phyloP scores from a whole-genome alignment of 495 filamentous ascomycete genomes.

The Platismatia glauca region DNA sequence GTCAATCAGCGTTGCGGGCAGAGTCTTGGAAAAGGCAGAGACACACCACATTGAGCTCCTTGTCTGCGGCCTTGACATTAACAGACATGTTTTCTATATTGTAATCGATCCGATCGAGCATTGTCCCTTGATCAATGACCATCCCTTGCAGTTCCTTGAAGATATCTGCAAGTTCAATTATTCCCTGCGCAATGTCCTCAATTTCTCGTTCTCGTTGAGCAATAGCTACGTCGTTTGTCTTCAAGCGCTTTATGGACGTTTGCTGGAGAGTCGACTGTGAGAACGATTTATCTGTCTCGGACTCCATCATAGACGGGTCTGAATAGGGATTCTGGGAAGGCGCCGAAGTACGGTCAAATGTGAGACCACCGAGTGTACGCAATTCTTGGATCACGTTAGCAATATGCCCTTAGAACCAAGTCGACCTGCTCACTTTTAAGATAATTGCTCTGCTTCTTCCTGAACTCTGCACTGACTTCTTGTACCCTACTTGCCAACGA shows the following conservation, averaged over 20 bases:
- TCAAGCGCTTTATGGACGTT: conserved; percentile 54
- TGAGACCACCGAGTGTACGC: conserved; percentile 62
- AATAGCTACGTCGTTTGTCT: conserved; percentile 76
- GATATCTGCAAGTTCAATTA: conserved; percentile 91
- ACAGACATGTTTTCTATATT: conserved; percentile 88
- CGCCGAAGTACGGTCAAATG: conserved; percentile 55
- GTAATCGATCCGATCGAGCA: conserved; percentile 97
- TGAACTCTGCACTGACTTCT: conserved; percentile 83
- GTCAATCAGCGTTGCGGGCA: not conserved
- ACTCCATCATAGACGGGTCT: conserved; percentile 79
- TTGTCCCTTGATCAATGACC: conserved; percentile 97
- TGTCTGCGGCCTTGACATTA: conserved; percentile 84
- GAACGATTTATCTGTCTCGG: conserved; percentile 82
- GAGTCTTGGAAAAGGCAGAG: conserved; percentile 9
- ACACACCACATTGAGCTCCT: conserved; percentile 75
- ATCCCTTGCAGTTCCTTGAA: conserved; percentile 93
- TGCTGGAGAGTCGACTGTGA: conserved; percentile 82
- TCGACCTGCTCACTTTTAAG: conserved; percentile 60
- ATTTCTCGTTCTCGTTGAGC: conserved; percentile 93
- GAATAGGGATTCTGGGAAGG: conserved; percentile 55
- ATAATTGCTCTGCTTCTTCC: conserved; percentile 95
- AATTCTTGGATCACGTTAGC: conserved; percentile 51
- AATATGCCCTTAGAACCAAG: not conserved
- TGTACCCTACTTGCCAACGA: conserved; percentile 79
- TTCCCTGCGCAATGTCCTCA: conserved; percentile 92